Evolutionary conservation across 345 rosid genomes (phyloP), one percentile per base, ranked within the genome.

Genomic region (Linum trigynum): DNA sequence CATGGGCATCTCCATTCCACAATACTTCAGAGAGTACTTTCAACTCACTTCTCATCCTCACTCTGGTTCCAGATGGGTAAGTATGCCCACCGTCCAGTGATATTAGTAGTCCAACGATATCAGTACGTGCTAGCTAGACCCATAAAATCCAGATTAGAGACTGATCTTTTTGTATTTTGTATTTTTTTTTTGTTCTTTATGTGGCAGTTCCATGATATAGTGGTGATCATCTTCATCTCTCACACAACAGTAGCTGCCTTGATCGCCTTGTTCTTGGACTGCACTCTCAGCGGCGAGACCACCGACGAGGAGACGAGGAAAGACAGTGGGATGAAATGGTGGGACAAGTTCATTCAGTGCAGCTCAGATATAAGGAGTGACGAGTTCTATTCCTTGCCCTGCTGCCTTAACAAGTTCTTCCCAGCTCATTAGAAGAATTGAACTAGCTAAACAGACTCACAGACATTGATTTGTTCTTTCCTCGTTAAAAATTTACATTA

Each of bases 1-100:
- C 81, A 75, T 89, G 86, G 95, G 98, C 42, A 68, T 89, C 70
- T 89, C 95, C 0, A 70, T 92, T 63, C 88, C 98, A 3, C 92
- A 92, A 5, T 89, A 92, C 88, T 92, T 87, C 81, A 87, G 89
- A 17, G 88, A 89, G 75, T 84, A 86, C 72, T 86, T 83, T 36
- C 82, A 83, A 5, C 37, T 72, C 7, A 70, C 80, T 16, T 78
- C 83, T 43, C n/a, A 85, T 0, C 83, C 78, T 62, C 90, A 86
- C 65, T 80, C 92, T n/a, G 66, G 75, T 5, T 85, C 88, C 7
- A 77, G 84, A 83, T 87, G 98, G 95, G 95, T 89, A 75, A 58
- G 45, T 15, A 39, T 10, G 2, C 23, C 15, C 59, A 11, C 23
- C n/a, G n/a, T n/a, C n/a, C n/a, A n/a, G n/a, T n/a, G n/a, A n/a